Conservation (phyloP, 257 asterid species). For the Verbascum thapsus region DNA sequence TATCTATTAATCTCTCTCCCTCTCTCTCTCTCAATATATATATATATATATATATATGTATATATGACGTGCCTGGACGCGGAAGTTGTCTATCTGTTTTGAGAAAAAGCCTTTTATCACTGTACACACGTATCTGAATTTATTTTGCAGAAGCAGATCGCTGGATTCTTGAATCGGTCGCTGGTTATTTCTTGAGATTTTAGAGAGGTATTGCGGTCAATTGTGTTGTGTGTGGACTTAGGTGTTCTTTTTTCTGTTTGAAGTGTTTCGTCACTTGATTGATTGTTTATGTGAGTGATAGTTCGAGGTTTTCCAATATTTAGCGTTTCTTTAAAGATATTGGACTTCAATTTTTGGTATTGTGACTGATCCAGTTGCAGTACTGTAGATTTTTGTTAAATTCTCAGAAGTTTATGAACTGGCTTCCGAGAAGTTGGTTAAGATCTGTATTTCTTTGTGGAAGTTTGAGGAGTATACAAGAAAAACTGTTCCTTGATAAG, state of each 20-base stretch:
- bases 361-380: conserved; percentile 40
- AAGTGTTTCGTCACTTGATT: conserved; percentile 22
- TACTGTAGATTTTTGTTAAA: conserved; percentile 27
- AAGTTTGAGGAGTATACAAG: conserved; percentile 16
- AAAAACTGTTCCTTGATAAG: conserved; percentile 11
- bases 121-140: conserved; percentile 13
- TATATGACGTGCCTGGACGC: conserved; percentile 37
- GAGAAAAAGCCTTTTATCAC: conserved; percentile 23
- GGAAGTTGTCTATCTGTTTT: conserved; percentile 24
- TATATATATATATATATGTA: not conserved
- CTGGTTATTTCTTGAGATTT: conserved; percentile 34
- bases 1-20: conserved; percentile 3
- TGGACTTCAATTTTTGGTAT: conserved; percentile 8
- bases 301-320: conserved; percentile 9
- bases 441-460: conserved; percentile 16
- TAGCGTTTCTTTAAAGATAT: conserved; percentile 31
- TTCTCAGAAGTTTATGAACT: conserved; percentile 43
- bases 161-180: conserved; percentile 41
- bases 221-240: conserved; percentile 32
- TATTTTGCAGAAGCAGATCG: conserved; percentile 50
- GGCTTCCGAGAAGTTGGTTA: conserved; percentile 39
- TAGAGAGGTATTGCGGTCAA: conserved; percentile 29
- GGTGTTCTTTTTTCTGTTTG: conserved; percentile 2
- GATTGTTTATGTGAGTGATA: conserved; percentile 23
- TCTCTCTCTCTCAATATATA: conserved; percentile 19